Evolutionary conservation across 257 asterid genomes (phyloP).

Genomic region (Capsicum chinense): DNA sequence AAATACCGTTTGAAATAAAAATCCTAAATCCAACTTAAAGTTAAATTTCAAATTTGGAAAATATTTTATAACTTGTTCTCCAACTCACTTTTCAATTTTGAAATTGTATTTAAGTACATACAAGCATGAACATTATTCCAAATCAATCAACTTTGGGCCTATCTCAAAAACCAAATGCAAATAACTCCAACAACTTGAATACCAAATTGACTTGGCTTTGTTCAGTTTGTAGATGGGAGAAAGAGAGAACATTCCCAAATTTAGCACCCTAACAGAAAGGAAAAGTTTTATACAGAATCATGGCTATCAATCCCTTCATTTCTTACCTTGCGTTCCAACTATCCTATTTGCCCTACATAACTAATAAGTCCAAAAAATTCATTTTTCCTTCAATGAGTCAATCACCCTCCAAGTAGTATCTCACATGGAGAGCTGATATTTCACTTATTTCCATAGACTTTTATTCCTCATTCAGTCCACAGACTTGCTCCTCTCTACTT

Average conservation of each 20-base stretch:
- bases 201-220: constrained; percentile 14
- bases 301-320: constrained; percentile 15
- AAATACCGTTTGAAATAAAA: neutral
- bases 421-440: constrained; percentile 10
- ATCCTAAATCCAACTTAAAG: neutral
- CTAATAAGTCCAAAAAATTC: constrained; percentile 11
- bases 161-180: neutral
- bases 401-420: neutral
- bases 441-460: neutral
- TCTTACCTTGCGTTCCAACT: neutral
- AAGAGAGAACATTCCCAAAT: neutral
- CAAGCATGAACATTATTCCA: neutral
- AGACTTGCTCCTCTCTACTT: neutral
- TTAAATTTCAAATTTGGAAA: neutral
- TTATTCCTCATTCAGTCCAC: neutral
- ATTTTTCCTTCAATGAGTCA: neutral
- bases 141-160: neutral
- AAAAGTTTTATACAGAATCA: constrained; percentile 3
- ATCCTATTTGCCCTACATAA: neutral
- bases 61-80: neutral
- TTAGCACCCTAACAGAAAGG: neutral
- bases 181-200: constrained; percentile 16
- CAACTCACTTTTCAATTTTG: neutral
- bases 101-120: neutral
- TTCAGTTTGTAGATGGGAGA: constrained; percentile 8